A percentile compares a stretch with the other conserved stretches of the same genome.
Conservation (phyloP, 768 basidiomycete species). For the Lactarius psammicola region DNA sequence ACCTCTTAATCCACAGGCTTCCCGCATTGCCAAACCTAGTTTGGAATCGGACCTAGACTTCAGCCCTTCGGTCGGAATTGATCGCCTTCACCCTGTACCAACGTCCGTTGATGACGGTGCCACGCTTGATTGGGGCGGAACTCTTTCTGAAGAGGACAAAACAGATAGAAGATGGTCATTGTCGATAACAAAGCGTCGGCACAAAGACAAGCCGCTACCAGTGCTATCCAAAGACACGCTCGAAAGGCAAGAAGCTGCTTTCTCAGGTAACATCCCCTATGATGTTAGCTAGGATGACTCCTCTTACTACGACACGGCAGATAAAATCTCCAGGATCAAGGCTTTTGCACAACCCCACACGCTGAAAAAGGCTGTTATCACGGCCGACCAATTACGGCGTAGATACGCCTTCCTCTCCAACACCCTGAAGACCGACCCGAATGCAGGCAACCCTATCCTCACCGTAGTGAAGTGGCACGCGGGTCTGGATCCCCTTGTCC, state of each 20-base stretch:
- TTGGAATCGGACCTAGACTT: slow-evolving; percentile 60
- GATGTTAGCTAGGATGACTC: not conserved
- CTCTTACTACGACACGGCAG: slow-evolving; percentile 37
- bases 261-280: slow-evolving; percentile 46
- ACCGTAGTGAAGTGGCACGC: slow-evolving; percentile 60
- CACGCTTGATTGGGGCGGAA: slow-evolving; percentile 74
- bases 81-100: slow-evolving; percentile 61
- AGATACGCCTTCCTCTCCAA: slow-evolving; percentile 58
- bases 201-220: slow-evolving; percentile 53
- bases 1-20: slow-evolving; percentile 36
- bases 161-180: slow-evolving; percentile 61
- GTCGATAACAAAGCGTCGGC: slow-evolving; percentile 56
- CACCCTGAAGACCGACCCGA: slow-evolving; percentile 36
- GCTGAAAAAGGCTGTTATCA: slow-evolving; percentile 60
- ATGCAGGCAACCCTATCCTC: slow-evolving; percentile 44
- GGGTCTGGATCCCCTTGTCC: slow-evolving; percentile 47
- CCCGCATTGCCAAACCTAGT: slow-evolving; percentile 26
- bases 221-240: slow-evolving; percentile 45
- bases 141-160: slow-evolving; percentile 52
- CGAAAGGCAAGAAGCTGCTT: slow-evolving; percentile 58
- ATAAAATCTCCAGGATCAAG: slow-evolving; percentile 56
- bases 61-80: slow-evolving; percentile 56
- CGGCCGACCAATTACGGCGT: slow-evolving; percentile 60
- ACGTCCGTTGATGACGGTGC: slow-evolving; percentile 64
- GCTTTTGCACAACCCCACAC: slow-evolving; percentile 51